These are phyloP conservation scores for Metrosideros polymorpha DNA, from an alignment of 441 rosid species.

Conservation along the genomic window DNA sequence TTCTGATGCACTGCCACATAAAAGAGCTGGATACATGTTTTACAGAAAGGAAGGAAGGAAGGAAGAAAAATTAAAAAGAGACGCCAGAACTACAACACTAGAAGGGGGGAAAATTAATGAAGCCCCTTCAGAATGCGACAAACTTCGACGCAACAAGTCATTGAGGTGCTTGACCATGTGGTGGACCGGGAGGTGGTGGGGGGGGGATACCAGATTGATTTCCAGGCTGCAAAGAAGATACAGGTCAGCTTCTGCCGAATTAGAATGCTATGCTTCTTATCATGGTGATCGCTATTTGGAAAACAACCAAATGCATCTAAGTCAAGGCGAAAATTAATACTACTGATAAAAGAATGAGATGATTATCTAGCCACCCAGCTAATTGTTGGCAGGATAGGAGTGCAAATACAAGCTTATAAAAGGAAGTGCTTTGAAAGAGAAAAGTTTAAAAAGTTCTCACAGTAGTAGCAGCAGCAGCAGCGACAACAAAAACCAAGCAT, in stretches of 20 bases:
- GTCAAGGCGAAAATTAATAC: background rate
- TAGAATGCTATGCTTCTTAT: background rate
- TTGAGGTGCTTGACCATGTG: constrained; percentile 42
- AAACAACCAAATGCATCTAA: background rate
- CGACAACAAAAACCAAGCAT: background rate
- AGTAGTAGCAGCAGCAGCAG: background rate
- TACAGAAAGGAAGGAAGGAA: background rate
- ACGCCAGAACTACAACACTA: background rate
- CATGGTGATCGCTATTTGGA: background rate
- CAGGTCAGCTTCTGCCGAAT: background rate
- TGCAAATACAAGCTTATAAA: background rate
- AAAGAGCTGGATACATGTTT: background rate
- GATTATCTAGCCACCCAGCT: background rate
- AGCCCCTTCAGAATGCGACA: background rate
- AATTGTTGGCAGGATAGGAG: background rate
- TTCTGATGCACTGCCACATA: background rate
- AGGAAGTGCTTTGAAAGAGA: background rate
- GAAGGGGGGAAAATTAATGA: background rate
- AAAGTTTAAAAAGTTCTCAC: background rate
- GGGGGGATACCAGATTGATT: constrained; percentile 46
- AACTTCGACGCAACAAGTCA: background rate
- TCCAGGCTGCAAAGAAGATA: constrained; percentile 34
- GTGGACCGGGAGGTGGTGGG: constrained; percentile 54
- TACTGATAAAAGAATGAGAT: background rate
- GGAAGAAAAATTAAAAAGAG: background rate